Conservation (phyloP, 2,329 filamentous ascomycete genomes). For the Penicillium paneum region DNA sequence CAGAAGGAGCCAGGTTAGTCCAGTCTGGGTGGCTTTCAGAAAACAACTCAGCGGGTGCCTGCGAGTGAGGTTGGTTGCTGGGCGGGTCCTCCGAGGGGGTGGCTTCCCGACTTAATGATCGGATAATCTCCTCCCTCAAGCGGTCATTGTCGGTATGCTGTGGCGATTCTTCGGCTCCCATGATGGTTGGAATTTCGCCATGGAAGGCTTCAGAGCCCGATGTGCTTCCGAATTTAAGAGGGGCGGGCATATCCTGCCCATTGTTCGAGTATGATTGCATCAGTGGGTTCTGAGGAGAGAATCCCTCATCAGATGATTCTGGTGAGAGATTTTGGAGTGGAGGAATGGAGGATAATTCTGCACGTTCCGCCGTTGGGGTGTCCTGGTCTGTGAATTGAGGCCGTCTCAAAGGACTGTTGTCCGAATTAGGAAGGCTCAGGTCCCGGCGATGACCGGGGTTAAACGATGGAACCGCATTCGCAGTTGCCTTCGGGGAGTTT, state of each 20-base stretch:
- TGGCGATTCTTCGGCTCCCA: constrained; percentile 36
- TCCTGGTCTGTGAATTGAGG: constrained; percentile 51
- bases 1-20: constrained; percentile 9
- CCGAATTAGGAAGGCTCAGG: constrained; percentile 56
- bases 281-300: constrained; percentile 1
- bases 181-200: constrained; percentile 32
- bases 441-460: constrained; percentile 56
- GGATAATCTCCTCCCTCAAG: constrained; percentile 49
- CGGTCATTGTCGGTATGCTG: constrained; percentile 45
- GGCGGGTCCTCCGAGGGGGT: constrained; percentile 28
- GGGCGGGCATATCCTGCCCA: constrained; percentile 29
- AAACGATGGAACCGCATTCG: constrained; percentile 38
- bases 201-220: constrained; percentile 14
- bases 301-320: constrained; percentile 7
- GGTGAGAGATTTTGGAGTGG: constrained; percentile 19
- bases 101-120: constrained; percentile 43
- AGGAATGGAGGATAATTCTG: constrained; percentile 42
- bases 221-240: constrained; percentile 33
- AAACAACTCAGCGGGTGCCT: constrained; percentile 23
- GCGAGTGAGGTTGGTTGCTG: constrained; percentile 17
- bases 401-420: constrained; percentile 60
- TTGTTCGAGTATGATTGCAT: constrained; percentile 6
- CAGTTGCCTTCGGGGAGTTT: constrained; percentile 18
- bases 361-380: constrained; percentile 44
- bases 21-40: constrained; percentile 18